These are phyloP conservation scores for Aspergillus haitiensis DNA, from an alignment of 495 filamentous ascomycete genomes.

Conservation along the genomic window DNA sequence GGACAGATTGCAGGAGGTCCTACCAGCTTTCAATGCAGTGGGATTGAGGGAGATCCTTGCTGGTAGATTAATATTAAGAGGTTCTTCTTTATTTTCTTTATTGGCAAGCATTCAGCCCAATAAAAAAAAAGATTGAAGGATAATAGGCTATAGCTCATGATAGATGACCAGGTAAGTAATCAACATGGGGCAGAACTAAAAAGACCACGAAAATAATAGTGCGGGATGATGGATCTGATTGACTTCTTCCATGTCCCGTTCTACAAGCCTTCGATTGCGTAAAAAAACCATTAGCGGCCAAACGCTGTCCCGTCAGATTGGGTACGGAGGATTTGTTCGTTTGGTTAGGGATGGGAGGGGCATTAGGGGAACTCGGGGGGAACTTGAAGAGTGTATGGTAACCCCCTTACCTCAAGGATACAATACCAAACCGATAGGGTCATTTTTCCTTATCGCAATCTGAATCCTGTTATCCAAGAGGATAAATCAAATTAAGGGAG, in stretches of 20 bases:
- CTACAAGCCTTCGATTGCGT: conserved; percentile 31
- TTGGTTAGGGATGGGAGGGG: neutral
- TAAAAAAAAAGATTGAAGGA: neutral
- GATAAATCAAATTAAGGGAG: no score
- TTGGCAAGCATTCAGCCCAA: conserved; percentile 4
- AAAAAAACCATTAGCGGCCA: conserved; percentile 23
- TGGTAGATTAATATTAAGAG: neutral
- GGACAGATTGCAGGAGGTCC: neutral
- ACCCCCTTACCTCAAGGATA: neutral
- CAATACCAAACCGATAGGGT: neutral
- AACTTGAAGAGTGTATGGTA: neutral
- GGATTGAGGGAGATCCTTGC: conserved; percentile 2
- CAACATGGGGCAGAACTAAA: neutral
- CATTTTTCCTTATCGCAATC: no score
- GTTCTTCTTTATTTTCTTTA: neutral
- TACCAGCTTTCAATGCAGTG: no score
- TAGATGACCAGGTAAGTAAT: neutral
- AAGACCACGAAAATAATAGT: neutral
- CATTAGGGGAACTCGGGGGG: neutral
- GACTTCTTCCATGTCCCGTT: conserved; percentile 34
- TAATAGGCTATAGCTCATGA: neutral
- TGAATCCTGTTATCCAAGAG: no score
- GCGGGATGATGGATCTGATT: conserved; percentile 19
- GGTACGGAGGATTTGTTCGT: conserved; percentile 20
- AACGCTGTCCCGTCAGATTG: conserved; percentile 24